Evolutionary conservation across 2,329 filamentous ascomycete genomes (phyloP), one percentile per base, ranked within the genome.

Genomic region (Pyrenochaeta sp.): DNA sequence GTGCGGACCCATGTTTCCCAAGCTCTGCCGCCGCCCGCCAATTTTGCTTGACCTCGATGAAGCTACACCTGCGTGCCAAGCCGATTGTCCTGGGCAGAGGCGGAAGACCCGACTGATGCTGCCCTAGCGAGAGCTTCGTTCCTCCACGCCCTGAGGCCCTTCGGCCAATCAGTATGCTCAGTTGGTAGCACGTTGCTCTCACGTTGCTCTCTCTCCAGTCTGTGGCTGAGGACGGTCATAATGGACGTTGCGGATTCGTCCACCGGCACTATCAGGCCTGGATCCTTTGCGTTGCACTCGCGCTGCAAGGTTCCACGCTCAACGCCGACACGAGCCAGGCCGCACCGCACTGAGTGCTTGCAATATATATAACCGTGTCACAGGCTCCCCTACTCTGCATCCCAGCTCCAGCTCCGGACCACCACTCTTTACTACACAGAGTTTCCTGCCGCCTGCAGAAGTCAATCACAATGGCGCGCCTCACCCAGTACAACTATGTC

Each of bases 401-500:
- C 50, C 47, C 41, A 58, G 51, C 40, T 51, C 44, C 45, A 47
- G 51, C 53, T 47, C 45, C 41, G 39, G 36, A 46, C 46, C 43
- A 48, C 30, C 44, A 54, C 39, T 51, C 48, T 46, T 53, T 42
- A 50, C 23, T 43, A 35, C 22, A 38, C 22, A 37, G 37, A 48
- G 30, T 44, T 38, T 48, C 53, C 41, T 58, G 54, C 48, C 30
- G 31, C 44, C 39, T 42, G 31, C 44, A 34, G 41, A 34, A 21
- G 35, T 41, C 44, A 46, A 19, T 31, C 42, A 47, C 48, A 29
- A 61, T 61, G 58, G 30, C 58, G 20, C 55, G 53, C 39, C 58
- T 61, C 14, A 57, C 53, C 22, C 46, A 63, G 59, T 89, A 87
- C 70, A 83, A 80, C 60, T 89, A 90, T 69, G 71, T 90, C 64